Evolutionary conservation across 345 rosid species (phyloP).

Genomic region (Syzygium grande): DNA sequence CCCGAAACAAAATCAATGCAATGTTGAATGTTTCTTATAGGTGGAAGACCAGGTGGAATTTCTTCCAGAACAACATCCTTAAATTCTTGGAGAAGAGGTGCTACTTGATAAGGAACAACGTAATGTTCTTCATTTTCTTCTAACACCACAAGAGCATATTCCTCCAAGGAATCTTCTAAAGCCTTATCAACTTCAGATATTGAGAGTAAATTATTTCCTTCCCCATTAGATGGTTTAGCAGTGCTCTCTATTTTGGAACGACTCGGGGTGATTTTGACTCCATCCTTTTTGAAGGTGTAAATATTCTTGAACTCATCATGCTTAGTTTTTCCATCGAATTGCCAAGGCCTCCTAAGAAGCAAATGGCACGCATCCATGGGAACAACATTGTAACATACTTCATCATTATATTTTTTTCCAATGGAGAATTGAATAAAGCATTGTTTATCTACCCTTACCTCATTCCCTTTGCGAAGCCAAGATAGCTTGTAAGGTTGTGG

Average conservation of each 20-base stretch:
- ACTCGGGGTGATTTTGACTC: neutral
- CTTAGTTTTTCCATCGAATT: neutral
- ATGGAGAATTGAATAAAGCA: neutral
- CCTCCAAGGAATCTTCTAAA: neutral
- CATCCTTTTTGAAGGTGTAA: neutral
- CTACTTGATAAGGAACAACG: neutral
- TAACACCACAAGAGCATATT: neutral
- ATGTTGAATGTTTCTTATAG: neutral
- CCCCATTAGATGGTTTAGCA: neutral
- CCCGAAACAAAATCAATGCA: neutral
- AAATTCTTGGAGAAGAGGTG: neutral
- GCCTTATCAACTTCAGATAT: neutral
- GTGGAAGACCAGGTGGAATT: neutral
- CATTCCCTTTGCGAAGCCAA: neutral
- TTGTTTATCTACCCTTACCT: neutral
- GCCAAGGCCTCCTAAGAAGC: neutral
- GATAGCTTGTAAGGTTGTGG: neutral
- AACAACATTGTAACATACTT: neutral
- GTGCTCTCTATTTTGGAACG: neutral
- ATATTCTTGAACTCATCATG: neutral
- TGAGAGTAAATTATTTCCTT: neutral
- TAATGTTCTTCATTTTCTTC: neutral
- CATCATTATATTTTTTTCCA: neutral
- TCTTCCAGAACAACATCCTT: neutral
- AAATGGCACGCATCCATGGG: neutral